Conservation (phyloP, 768 basidiomycete species). For the Leccinum sublutescens region DNA sequence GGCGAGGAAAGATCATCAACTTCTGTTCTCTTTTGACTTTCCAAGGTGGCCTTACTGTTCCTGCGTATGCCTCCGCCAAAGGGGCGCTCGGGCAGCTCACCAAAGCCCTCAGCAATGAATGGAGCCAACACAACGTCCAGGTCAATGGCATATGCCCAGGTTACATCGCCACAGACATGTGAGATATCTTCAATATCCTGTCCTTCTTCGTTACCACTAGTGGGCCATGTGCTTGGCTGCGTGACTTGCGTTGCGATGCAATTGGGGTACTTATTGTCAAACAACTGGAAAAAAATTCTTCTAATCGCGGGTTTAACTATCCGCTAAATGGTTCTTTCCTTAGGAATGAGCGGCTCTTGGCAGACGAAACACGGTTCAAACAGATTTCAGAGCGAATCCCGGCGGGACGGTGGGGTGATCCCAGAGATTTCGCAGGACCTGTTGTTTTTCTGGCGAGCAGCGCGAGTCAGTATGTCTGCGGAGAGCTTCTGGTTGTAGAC, state of each 20-base stretch:
- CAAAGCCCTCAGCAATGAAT: conserved; percentile 91
- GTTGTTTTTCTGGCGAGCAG: conserved; percentile 62
- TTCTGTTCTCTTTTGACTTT: conserved; percentile 53
- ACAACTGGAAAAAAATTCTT: background rate
- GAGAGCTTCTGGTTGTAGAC: conserved; percentile 65
- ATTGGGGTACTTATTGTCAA: conserved; percentile 11
- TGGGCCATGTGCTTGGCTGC: conserved; percentile 1
- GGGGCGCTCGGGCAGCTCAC: conserved; percentile 84
- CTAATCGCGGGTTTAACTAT: conserved; percentile 8
- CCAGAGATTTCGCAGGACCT: conserved; percentile 65
- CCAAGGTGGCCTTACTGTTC: conserved; percentile 67
- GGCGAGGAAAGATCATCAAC: conserved; percentile 72
- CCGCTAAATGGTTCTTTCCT: conserved; percentile 14
- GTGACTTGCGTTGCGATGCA: conserved; percentile 7
- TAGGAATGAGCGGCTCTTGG: conserved; percentile 66
- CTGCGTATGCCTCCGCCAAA: conserved; percentile 91
- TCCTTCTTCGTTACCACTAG: conserved; percentile 4
- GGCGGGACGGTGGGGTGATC: conserved; percentile 64
- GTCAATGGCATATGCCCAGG: conserved; percentile 89
- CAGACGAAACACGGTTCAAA: conserved; percentile 55
- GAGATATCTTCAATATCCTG: conserved; percentile 26
- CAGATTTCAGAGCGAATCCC: conserved; percentile 76
- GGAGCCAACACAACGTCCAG: conserved; percentile 84
- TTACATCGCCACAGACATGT: conserved; percentile 90
- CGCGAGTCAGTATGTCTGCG: conserved; percentile 67